These are phyloP conservation scores for Taphrina sp. DNA, from an alignment of 1,139 yeast species.

Conservation along the genomic window DNA sequence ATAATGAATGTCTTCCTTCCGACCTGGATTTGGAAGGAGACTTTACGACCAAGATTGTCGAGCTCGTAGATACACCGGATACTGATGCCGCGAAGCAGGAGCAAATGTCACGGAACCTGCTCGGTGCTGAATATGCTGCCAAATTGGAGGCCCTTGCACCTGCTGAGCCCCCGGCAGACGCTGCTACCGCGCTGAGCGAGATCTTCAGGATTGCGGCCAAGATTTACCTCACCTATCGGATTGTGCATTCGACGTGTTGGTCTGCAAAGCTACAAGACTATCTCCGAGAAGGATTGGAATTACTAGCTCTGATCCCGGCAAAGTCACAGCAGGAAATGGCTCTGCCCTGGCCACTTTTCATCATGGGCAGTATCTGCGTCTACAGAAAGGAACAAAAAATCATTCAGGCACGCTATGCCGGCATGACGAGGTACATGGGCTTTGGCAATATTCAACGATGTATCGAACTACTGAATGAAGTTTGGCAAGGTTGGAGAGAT, in stretches of 20 bases:
- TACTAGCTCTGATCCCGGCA: conserved; percentile 21
- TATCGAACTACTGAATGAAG: conserved; percentile 24
- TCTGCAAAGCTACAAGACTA: conserved; percentile 2
- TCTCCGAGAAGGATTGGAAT: conserved; percentile 8
- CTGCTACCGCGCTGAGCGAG: conserved; percentile 17
- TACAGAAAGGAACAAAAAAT: conserved; percentile 17
- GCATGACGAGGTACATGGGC: conserved; percentile 25
- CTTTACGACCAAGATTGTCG: conserved; percentile 6
- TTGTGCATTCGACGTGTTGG: conserved; percentile 26
- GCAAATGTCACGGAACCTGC: background rate
- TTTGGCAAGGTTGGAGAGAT: conserved; percentile 28
- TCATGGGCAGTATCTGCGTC: conserved; percentile 24
- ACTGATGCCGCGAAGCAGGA: background rate
- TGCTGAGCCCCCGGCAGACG: background rate
- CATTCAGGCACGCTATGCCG: conserved; percentile 10
- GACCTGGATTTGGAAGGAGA: background rate
- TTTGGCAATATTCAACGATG: conserved; percentile 28
- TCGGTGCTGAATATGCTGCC: conserved; percentile 19
- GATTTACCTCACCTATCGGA: conserved; percentile 25
- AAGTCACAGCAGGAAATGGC: conserved; percentile 22
- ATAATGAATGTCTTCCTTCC: conserved; percentile 3
- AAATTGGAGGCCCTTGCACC: conserved; percentile 24
- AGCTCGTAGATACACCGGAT: conserved; percentile 3
- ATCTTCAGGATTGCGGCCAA: conserved; percentile 25
- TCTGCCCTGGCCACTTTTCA: conserved; percentile 30